Conservation (phyloP, 768 basidiomycete species). For the Trametes villosa region DNA sequence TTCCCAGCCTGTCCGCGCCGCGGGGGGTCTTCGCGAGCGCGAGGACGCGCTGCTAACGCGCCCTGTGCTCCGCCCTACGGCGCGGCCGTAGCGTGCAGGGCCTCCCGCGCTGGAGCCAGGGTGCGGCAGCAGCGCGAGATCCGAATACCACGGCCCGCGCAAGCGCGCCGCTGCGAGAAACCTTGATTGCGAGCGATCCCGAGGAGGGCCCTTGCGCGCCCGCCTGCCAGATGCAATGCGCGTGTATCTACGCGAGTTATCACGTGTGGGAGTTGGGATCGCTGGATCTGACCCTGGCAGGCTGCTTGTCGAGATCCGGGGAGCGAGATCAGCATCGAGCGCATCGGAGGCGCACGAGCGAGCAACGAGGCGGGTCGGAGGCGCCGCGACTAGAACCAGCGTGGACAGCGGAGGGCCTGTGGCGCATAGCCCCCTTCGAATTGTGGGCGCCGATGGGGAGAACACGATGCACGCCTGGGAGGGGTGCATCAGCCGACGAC, state of each 20-base stretch:
- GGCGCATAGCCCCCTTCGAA: constrained; percentile 5
- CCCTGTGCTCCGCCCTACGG: not conserved
- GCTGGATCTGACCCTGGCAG: constrained; percentile 5
- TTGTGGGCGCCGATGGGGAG: constrained; percentile 4
- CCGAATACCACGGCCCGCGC: constrained; percentile 9
- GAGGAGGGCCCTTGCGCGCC: constrained; percentile 7
- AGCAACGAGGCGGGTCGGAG: constrained; percentile 10
- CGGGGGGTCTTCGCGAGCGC: not conserved
- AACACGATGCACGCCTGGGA: constrained; percentile 7
- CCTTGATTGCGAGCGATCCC: constrained; percentile 17
- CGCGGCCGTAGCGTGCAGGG: constrained; percentile 10
- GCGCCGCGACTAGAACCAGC: constrained; percentile 7
- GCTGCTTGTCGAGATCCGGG: constrained; percentile 13
- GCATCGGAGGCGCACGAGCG: constrained; percentile 2
- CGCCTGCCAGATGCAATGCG: not conserved
- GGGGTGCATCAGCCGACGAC: constrained; percentile 11
- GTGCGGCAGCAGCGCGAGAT: not conserved
- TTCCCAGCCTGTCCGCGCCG: constrained; percentile 6
- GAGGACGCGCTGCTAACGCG: not conserved
- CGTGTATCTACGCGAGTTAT: constrained; percentile 18
- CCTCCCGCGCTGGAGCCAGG: not conserved
- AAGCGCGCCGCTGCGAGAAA: not conserved
- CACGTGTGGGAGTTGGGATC: constrained; percentile 13
- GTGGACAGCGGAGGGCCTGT: constrained; percentile 1
- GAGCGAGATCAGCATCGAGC: constrained; percentile 15